Evolutionary conservation across 2,329 filamentous ascomycete species (phyloP).

Genomic region (Dactylellina sp.): DNA sequence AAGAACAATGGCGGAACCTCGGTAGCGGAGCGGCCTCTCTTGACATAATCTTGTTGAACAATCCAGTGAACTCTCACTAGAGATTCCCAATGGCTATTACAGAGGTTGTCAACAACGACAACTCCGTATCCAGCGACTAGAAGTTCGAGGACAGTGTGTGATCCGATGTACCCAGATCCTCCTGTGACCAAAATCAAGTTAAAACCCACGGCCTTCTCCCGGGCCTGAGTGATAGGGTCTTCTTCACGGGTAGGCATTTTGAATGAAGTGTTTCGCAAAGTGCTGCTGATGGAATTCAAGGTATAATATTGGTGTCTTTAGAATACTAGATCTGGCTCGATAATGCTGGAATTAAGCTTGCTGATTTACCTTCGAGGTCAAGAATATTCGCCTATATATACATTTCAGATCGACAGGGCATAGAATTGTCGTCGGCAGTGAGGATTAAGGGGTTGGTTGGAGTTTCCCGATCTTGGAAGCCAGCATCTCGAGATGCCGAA

Average conservation of each 20-base stretch:
- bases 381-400: constrained; percentile 20
- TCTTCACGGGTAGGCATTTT: constrained; percentile 52
- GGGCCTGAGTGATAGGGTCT: constrained; percentile 36
- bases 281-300: neutral
- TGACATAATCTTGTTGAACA: constrained; percentile 53
- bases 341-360: constrained; percentile 3
- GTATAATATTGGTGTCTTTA: neutral
- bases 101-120: constrained; percentile 66
- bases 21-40: constrained; percentile 44
- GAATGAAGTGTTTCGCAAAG: neutral
- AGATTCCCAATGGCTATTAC: constrained; percentile 64
- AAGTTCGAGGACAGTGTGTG: constrained; percentile 69
- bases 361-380: neutral
- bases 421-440: neutral
- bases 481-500: constrained; percentile 11
- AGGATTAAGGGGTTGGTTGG: constrained; percentile 15
- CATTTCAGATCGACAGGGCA: neutral
- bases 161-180: constrained; percentile 70
- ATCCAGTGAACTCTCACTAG: constrained; percentile 59
- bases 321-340: neutral
- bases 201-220: constrained; percentile 33
- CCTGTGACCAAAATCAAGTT: constrained; percentile 67
- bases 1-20: constrained; percentile 59
- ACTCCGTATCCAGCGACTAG: constrained; percentile 70
- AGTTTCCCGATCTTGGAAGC: constrained; percentile 28